Evolutionary conservation across 2,329 filamentous ascomycete species (phyloP), one percentile per base, ranked within the genome.

Genomic region (Exserohilum rostratum): DNA sequence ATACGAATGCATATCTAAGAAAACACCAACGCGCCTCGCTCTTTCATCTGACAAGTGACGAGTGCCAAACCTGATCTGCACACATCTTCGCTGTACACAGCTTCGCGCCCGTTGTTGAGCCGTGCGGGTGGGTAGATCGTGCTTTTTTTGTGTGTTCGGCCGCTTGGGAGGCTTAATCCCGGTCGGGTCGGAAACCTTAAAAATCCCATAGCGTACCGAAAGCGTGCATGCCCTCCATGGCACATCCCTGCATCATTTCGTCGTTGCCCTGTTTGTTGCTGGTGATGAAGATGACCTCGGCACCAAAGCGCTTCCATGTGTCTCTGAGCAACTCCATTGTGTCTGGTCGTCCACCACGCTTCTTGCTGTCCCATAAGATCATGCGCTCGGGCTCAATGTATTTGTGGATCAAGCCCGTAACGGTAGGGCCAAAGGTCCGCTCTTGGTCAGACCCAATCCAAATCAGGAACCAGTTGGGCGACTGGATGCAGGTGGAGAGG

Each of bases 371-470:
- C 71, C 71, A 74, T 1, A 74, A 63, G 9, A 74, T 74, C 71
- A 74, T 74, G 15, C 71, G 58, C 55, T 73, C 71, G 5, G 71
- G 71, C 46, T 70, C 67, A 15, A 74, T 74, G 49, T 72, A 52
- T 40, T 69, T 66, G 43, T 62, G 62, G 33, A 74, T 73, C 13
- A 74, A 59, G 10, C 66, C 64, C 2, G 68, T 60, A 15, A 74
- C 68, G 3, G 69, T 74, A 3, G 71, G 71, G 7, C 71, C 71
- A 27, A 74, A 74, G 0, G 71, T 74, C 35, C 61, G 58, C 38
- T 74, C 71, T 50, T 74, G 71, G 39, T 74, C 69, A 3, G 70
- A 73, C 11, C 71, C 71, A 33, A 74, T 74, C 71, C 71, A 74
- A 45, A 74, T 74, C 12, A 74, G 57, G 45, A 74, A 74, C 71